A percentile compares a stretch with the other conserved stretches of the same genome.
Evolutionary conservation across 2,329 filamentous ascomycete species (phyloP).

Genomic region (Penicillium sp.): DNA sequence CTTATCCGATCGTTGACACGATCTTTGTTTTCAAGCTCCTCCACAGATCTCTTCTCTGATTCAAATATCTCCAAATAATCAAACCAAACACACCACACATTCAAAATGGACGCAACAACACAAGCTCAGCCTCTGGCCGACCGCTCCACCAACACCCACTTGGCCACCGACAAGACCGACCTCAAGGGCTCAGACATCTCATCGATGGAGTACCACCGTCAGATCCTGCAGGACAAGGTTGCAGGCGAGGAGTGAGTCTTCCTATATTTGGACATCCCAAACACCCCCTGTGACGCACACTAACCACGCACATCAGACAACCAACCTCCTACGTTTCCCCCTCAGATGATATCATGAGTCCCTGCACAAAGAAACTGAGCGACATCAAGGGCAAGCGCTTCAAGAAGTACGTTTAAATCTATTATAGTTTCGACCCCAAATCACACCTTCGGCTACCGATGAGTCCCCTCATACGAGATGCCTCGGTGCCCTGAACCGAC

Average conservation of each 20-base stretch:
- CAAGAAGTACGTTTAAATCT: conserved; percentile 40
- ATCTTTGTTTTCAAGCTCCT: conserved; percentile 7
- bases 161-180: conserved; percentile 33
- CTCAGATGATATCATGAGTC: conserved; percentile 53
- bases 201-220: conserved; percentile 48
- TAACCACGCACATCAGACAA: conserved; percentile 24
- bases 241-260: conserved; percentile 42
- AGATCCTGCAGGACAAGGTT: conserved; percentile 45
- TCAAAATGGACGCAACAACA: conserved; percentile 36
- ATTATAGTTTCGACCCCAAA: not conserved
- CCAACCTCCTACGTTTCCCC: conserved; percentile 49
- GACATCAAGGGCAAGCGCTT: conserved; percentile 54
- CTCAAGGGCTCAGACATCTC: conserved; percentile 36
- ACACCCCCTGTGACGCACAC: conserved; percentile 8
- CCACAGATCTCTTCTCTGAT: not conserved
- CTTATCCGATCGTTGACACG: conserved; percentile 23
- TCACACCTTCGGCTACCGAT: not conserved
- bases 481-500: not conserved
- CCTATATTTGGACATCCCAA: not conserved
- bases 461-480: not conserved
- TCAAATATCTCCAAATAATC: not conserved
- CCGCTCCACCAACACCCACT: conserved; percentile 46
- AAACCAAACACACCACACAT: not conserved
- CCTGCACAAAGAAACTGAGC: conserved; percentile 53
- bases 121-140: conserved; percentile 40